These are phyloP conservation scores for Colletotrichum costaricense DNA, from an alignment of 2,329 filamentous ascomycete species.

Conservation along the genomic window DNA sequence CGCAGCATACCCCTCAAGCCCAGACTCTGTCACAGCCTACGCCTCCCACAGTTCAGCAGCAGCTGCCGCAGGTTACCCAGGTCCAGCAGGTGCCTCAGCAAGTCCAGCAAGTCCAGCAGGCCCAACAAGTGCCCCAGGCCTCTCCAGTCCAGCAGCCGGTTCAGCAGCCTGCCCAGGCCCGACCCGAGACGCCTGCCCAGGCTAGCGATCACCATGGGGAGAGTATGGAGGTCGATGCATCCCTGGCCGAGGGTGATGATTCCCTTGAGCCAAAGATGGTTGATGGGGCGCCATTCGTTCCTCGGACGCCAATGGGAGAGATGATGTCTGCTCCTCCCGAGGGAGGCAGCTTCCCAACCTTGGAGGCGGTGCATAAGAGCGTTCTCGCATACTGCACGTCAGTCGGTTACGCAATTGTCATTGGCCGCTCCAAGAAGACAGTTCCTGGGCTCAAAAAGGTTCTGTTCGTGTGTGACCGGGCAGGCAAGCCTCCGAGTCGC, in stretches of 20 bases:
- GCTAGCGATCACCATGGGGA: constrained; percentile 56
- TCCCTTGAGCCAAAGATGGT: constrained; percentile 60
- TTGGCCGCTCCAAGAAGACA: constrained; percentile 75
- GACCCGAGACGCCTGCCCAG: constrained; percentile 42
- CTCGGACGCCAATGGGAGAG: constrained; percentile 65
- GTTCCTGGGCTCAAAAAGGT: constrained; percentile 76
- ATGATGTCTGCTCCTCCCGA: constrained; percentile 74
- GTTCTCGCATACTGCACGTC: constrained; percentile 74
- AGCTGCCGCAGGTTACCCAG: constrained; percentile 36
- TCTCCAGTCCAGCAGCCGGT: constrained; percentile 43
- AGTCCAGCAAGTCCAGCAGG: constrained; percentile 39
- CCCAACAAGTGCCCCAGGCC: constrained; percentile 36
- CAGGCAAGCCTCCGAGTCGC: constrained; percentile 70
- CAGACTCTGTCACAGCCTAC: constrained; percentile 30
- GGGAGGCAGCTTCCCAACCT: constrained; percentile 71
- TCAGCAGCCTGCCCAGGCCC: constrained; percentile 50
- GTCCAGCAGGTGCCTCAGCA: constrained; percentile 43
- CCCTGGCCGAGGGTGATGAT: constrained; percentile 58
- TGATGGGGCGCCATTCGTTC: constrained; percentile 62
- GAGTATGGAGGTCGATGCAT: constrained; percentile 63
- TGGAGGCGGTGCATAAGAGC: constrained; percentile 73
- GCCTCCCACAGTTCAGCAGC: constrained; percentile 21
- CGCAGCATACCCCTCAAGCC: constrained; percentile 33
- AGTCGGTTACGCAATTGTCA: constrained; percentile 76
- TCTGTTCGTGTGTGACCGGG: constrained; percentile 74